A percentile compares a stretch with the other conserved stretches of the same genome.
Conservation (phyloP, 106 monocot genomes). For the Cymbidium sinense region DNA sequence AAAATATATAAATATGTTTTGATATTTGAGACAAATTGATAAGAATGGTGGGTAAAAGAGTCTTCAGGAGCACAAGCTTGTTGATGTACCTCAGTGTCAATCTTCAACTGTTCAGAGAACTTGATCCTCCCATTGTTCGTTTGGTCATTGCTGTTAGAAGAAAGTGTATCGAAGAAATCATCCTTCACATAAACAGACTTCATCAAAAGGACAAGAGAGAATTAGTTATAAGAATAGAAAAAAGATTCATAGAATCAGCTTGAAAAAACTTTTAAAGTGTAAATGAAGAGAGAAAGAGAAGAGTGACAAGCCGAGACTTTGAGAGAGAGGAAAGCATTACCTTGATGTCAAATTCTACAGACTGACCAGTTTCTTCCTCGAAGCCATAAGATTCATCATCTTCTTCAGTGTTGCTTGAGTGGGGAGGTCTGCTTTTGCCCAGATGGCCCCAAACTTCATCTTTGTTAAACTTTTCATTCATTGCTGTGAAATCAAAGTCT, state of each 20-base stretch:
- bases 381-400: conserved; percentile 13
- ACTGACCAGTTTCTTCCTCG: conserved; percentile 9
- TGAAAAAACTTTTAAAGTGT: too few relatives aligned
- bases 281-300: neutral
- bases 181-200: conserved; percentile 77
- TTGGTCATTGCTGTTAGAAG: conserved; percentile 53
- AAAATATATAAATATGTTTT: neutral
- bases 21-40: neutral
- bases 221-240: neutral
- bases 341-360: conserved; percentile 9
- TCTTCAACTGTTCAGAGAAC: conserved; percentile 74
- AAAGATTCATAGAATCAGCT: neutral
- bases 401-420: conserved; percentile 10
- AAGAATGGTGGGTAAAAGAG: neutral
- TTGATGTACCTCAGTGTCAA: conserved; percentile 67
- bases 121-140: conserved; percentile 49
- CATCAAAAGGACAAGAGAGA: neutral
- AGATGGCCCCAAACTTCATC: conserved; percentile 49
- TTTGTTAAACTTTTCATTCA: conserved; percentile 62
- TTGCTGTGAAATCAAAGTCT: conserved; percentile 49
- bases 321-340: conserved; percentile 2
- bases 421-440: conserved; percentile 24
- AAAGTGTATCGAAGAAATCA: conserved; percentile 91
- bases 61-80: neutral
- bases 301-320: neutral